Conservation (phyloP, 495 filamentous ascomycete genomes). For the Hyphodiscus hymeniophilus region DNA sequence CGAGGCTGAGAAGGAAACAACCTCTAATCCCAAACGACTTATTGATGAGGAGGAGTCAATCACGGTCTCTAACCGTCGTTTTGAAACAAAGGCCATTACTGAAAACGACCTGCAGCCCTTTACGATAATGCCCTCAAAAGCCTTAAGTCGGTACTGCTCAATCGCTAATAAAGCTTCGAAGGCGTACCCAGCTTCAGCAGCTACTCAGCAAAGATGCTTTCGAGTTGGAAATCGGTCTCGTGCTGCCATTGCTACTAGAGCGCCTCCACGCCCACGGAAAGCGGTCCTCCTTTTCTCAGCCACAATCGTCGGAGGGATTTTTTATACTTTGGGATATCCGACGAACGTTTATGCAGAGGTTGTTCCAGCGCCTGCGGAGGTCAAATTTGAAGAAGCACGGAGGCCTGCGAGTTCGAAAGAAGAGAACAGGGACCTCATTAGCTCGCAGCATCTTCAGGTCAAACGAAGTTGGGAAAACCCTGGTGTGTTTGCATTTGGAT, state of each 20-base stretch:
- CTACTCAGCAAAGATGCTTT: slow-evolving; percentile 10
- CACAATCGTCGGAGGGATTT: slow-evolving; percentile 23
- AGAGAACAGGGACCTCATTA: slow-evolving; percentile 61
- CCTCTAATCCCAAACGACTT: too few species aligned
- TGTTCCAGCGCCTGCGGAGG: slow-evolving; percentile 33
- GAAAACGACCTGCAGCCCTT: not conserved
- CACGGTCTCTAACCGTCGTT: not conserved
- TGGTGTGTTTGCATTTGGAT: slow-evolving; percentile 89
- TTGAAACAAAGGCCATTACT: too few species aligned
- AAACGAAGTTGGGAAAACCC: slow-evolving; percentile 84
- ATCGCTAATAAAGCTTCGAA: slow-evolving; percentile 7
- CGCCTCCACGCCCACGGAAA: not conserved
- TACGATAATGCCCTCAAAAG: slow-evolving; percentile 16
- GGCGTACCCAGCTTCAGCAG: not conserved
- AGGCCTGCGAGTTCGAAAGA: slow-evolving; percentile 49
- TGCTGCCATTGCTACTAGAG: slow-evolving; percentile 7
- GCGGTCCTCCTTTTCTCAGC: slow-evolving; percentile 14
- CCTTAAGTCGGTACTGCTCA: not conserved
- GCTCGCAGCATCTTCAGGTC: slow-evolving; percentile 73
- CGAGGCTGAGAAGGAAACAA: slow-evolving; percentile 15
- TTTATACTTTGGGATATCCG: slow-evolving; percentile 15
- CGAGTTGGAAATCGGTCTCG: slow-evolving; percentile 5
- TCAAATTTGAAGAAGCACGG: slow-evolving; percentile 53
- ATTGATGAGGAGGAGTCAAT: too few species aligned
- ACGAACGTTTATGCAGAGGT: slow-evolving; percentile 38